phyloP scores from a whole-genome alignment of 1,284 basidiomycete genomes.

The Hypsizygus ulmarius region DNA sequence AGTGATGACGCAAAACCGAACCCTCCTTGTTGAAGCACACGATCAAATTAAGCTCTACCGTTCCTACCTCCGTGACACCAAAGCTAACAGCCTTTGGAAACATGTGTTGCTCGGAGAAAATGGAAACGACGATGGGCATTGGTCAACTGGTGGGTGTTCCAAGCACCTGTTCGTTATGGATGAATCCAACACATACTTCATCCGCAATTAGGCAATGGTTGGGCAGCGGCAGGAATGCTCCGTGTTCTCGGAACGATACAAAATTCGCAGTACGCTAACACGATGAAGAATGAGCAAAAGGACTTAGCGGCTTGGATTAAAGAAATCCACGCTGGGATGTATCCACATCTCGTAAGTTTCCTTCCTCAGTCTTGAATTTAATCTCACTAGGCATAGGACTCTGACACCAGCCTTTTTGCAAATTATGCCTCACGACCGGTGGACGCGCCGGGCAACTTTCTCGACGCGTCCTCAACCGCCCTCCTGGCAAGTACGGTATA shows the following conservation, averaged over 20 bases:
- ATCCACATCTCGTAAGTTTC: constrained; percentile 47
- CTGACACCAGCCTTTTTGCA: constrained; percentile 39
- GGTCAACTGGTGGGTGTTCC: constrained; percentile 62
- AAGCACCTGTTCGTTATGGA: background rate
- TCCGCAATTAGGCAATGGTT: constrained; percentile 64
- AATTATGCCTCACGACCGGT: constrained; percentile 70
- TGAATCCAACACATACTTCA: background rate
- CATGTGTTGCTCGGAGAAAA: constrained; percentile 60
- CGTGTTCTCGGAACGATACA: constrained; percentile 77
- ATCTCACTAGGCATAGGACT: constrained; percentile 9
- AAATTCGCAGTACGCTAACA: constrained; percentile 52
- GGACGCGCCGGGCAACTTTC: constrained; percentile 49
- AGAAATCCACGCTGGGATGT: constrained; percentile 77
- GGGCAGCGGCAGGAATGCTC: constrained; percentile 84
- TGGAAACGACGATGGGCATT: constrained; percentile 59
- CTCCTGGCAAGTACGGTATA: constrained; percentile 79
- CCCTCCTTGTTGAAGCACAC: constrained; percentile 69
- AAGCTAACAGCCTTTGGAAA: constrained; percentile 58
- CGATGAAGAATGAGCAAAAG: constrained; percentile 51
- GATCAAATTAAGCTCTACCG: constrained; percentile 81
- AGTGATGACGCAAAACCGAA: constrained; percentile 62
- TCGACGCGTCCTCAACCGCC: constrained; percentile 74
- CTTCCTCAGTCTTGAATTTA: constrained; percentile 6
- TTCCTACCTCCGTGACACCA: constrained; percentile 50
- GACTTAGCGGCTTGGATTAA: constrained; percentile 67